Conservation (phyloP, 176 grass and related monocot species). For the Dactylis glomerata region DNA sequence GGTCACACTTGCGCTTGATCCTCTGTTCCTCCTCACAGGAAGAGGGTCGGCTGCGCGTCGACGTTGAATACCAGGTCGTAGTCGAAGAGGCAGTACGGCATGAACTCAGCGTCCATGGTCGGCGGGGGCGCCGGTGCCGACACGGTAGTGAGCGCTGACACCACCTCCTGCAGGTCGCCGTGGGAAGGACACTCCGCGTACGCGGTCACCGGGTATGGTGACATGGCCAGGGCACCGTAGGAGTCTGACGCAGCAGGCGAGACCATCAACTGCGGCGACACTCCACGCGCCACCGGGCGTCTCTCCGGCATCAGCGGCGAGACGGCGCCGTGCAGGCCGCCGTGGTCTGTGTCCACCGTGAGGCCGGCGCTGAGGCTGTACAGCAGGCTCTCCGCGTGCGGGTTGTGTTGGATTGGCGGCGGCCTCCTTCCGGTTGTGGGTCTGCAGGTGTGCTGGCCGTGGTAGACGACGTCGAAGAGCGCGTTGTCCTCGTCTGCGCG, state of each 20-base stretch:
- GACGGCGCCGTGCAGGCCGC: background rate
- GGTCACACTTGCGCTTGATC: background rate
- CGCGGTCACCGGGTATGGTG: constrained; percentile 22
- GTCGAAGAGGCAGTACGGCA: constrained; percentile 19
- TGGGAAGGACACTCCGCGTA: constrained; percentile 27
- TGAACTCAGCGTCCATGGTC: constrained; percentile 20
- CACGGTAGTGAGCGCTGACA: constrained; percentile 35
- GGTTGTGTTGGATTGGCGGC: constrained; percentile 19
- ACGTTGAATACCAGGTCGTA: constrained; percentile 39
- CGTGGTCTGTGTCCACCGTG: constrained; percentile 38
- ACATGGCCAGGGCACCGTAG: constrained; percentile 21
- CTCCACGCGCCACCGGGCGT: background rate
- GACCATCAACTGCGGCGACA: constrained; percentile 35
- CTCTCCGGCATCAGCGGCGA: constrained; percentile 39
- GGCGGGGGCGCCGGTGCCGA: constrained; percentile 11
- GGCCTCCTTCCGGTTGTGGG: background rate
- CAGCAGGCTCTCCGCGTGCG: constrained; percentile 38
- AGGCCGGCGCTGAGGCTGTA: constrained; percentile 48
- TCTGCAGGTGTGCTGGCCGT: constrained; percentile 70
- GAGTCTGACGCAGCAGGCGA: constrained; percentile 60
- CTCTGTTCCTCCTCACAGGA: constrained; percentile 20
- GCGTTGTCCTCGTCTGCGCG: constrained; percentile 56
- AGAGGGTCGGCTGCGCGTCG: constrained; percentile 1
- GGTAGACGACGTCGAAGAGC: constrained; percentile 80
- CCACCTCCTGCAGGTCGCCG: constrained; percentile 44